Evolutionary conservation across 2,329 filamentous ascomycete species (phyloP), one percentile per base, ranked within the genome.

Genomic region (Ophiostoma ulmi): DNA sequence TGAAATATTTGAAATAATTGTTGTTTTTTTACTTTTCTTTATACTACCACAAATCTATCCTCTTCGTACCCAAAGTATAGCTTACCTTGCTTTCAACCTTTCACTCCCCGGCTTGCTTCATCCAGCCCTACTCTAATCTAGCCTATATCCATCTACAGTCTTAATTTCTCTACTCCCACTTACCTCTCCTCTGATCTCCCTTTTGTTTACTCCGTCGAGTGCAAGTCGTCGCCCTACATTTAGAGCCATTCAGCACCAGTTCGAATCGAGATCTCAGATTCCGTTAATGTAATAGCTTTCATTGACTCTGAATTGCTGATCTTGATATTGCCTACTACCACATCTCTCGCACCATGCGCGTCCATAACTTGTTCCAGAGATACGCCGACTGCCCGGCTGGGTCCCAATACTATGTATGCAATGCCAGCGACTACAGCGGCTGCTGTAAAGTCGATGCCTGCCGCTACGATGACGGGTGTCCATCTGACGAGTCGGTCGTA

Each of bases 401-500:
- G 71, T 74, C 73, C 26, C 41, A 68, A 39, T 83, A 78, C 73
- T 84, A 81, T 73, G 68, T 72, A 35, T 86, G 83, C 73, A 72
- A 67, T 17, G 58, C 69, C 67, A 80, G 76, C 73, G 72, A 73
- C 41, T 84, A 81, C 73, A 71, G 68, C 2, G 84, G 82, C 22
- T 86, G 85, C 74, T 86, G 84, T 75, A 75, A 77, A 17, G 75
- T 79, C 17, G 75, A 84, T 72, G 80, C 83, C 20, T 86, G 85
- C 74, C 70, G 72, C 3, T 68, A 76, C 67, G 64, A 70, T 2
- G 72, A 69, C 4, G 73, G 70, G 7, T 83, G 81, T 71, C 79
- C 79, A 11, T 74, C 72, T 48, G 39, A 13, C 26, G 36, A 64
- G 17, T 10, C 36, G 1, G 20, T 35, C n/a, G 22, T 10, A 22